Conservation (phyloP, 176 grass and related monocot species). For the Chrysopogon serrulatus region DNA sequence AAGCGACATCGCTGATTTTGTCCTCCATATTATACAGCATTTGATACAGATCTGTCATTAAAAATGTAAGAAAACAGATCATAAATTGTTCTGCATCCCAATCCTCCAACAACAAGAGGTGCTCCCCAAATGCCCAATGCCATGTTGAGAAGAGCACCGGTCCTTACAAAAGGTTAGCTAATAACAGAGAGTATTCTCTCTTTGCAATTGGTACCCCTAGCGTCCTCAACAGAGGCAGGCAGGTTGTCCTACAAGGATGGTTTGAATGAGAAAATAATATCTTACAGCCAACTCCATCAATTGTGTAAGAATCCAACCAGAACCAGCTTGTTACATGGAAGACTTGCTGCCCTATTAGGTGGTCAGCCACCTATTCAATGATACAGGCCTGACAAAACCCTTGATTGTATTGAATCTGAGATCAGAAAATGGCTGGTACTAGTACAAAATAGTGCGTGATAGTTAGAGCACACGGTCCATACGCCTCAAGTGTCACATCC, state of each 20-base stretch:
- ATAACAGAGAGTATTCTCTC: slow-evolving; percentile 24
- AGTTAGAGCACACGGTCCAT: slow-evolving; percentile 40
- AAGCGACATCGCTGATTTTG: slow-evolving; percentile 45
- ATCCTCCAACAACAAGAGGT: slow-evolving; percentile 31
- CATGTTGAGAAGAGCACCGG: slow-evolving; percentile 22
- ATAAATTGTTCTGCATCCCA: slow-evolving; percentile 35
- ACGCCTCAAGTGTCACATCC: slow-evolving; percentile 33
- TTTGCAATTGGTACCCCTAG: not conserved
- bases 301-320: slow-evolving; percentile 47
- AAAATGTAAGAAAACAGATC: slow-evolving; percentile 31
- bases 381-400: slow-evolving; percentile 36
- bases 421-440: slow-evolving; percentile 27
- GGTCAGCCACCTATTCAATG: slow-evolving; percentile 46
- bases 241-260: slow-evolving; percentile 32
- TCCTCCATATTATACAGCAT: slow-evolving; percentile 36
- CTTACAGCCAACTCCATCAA: slow-evolving; percentile 37
- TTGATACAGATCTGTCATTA: slow-evolving; percentile 50
- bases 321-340: slow-evolving; percentile 48
- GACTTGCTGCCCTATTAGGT: slow-evolving; percentile 31
- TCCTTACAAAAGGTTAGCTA: slow-evolving; percentile 24
- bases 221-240: slow-evolving; percentile 32
- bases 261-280: slow-evolving; percentile 21
- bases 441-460: slow-evolving; percentile 28
- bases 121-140: slow-evolving; percentile 29
- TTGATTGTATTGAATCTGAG: slow-evolving; percentile 67